Base-by-base conservation (phyloP, 2,329 filamentous ascomycete species). In the Dichotomopilus funicola region DNA sequence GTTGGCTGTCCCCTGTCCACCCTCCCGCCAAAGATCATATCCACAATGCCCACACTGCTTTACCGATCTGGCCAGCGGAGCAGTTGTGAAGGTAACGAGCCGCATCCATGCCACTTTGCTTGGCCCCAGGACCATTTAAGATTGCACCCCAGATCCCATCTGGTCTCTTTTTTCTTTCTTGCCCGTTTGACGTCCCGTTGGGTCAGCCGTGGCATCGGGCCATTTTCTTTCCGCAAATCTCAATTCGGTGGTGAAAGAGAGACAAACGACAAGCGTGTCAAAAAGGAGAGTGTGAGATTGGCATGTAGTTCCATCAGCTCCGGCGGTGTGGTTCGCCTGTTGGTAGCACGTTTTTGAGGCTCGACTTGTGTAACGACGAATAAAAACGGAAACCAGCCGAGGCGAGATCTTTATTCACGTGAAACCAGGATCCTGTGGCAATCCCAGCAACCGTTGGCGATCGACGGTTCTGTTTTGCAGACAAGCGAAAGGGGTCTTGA, bases 71-170 rank as follows among this genome's bases (percentile, higher is more conserved):
- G 31, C 46, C 41, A 42, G 34, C 36, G 41, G 41, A 19, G 19
- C 37, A 34, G 49, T 50, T 46, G n/a, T 42, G 37, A 7, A 42
- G 33, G 53, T 55, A 54, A 42, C 43, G 52, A 57, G 47, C 40
- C 31, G 49, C 34, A 55, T 57, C 56, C 59, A 57, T 61, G 54
- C 31, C 4, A 2, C 37, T 12, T 51, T 36, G 36, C 41, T 52
- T 44, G 45, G 40, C 44, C 19, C 37, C 51, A 38, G 40, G 11
- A 11, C 12, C 27, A 40, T 45, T 55, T 56, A 56, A 58, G 55
- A 58, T 58, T 59, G 51, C 50, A 34, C 19, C 51, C 35, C 8
- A 52, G 49, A 55, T 51, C 44, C 45, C 40, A 52, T 42, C 35
- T 27, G 33, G 31, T 27, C 36, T 48, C 37, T 48, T 48, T 19